Evolutionary conservation across 2,329 filamentous ascomycete species (phyloP), one percentile per base, ranked within the genome.

Genomic region (Epichloe festucae): DNA sequence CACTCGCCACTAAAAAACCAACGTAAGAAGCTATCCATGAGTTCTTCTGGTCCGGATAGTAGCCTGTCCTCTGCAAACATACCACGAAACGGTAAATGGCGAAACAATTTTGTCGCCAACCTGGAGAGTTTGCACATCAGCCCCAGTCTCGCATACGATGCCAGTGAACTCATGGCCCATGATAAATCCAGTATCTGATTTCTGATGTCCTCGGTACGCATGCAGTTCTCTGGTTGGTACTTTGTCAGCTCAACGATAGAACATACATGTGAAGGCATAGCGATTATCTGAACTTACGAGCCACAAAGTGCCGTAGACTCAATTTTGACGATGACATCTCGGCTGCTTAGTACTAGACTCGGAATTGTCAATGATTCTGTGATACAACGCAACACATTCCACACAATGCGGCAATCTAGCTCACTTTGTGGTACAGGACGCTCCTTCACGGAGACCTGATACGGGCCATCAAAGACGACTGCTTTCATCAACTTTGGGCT

Each of bases 101-200:
- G 84, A 79, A 19, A 95, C 87, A 35, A 95, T 75, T 59, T 80
- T 79, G 65, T 95, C 89, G 5, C 89, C 89, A 49, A 84, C 72
- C 56, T 81, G 72, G 56, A 95, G 73, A 0, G 75, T 79, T 59
- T 78, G 82, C 45, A 95, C 87, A 2, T 71, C 75, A 15, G 75
- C 70, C 0, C 89, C 89, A 44, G 76, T 71, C 55, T 85, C 79
- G 36, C 82, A 76, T 10, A 95, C 79, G 23, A 74, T 77, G 5
- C 90, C 90, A 2, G 87, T 88, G 63, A 95, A 94, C 63, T 95
- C 90, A 65, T 95, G 90, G 53, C 89, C 87, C 85, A 82, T 82
- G 51, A 81, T 76, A 59, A 79, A 80, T 27, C 75, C 78, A 0
- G 84, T 79, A 1, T 68, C 73, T 6, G 82, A 84, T 23, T 81